Evolutionary conservation across 2,329 filamentous ascomycete genomes (phyloP).

Genomic region (Nothophoma quercina): DNA sequence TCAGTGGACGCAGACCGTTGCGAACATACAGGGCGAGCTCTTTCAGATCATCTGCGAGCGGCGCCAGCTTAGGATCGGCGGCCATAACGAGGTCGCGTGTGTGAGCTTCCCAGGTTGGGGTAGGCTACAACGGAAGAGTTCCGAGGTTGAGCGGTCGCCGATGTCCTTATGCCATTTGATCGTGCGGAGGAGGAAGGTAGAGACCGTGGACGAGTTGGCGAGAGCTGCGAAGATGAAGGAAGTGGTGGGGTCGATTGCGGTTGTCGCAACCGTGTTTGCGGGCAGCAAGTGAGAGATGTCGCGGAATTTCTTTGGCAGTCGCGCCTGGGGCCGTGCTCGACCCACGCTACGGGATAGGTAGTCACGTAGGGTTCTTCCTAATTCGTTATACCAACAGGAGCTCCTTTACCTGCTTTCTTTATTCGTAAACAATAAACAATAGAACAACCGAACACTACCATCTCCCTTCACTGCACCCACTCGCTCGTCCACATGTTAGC

Average conservation of each 20-base stretch:
- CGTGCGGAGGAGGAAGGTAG: slow-evolving; percentile 9
- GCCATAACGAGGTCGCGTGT: slow-evolving; percentile 37
- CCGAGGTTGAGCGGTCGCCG: slow-evolving; percentile 16
- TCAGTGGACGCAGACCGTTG: background rate
- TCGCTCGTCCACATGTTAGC: background rate
- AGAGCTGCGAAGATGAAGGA: slow-evolving; percentile 21
- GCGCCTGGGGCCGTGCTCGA: slow-evolving; percentile 13
- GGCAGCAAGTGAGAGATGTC: slow-evolving; percentile 11
- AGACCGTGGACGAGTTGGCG: slow-evolving; percentile 4
- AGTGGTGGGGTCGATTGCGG: slow-evolving; percentile 11
- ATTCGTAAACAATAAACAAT: too few species aligned
- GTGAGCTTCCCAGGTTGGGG: slow-evolving; percentile 21
- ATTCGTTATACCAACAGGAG: too few species aligned
- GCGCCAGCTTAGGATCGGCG: slow-evolving; percentile 42
- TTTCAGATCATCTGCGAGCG: slow-evolving; percentile 44
- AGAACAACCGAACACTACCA: too few species aligned
- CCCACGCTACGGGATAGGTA: too few species aligned
- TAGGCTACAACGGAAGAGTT: slow-evolving; percentile 34
- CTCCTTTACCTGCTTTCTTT: background rate
- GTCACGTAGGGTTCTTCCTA: too few species aligned
- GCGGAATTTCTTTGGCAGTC: slow-evolving; percentile 17
- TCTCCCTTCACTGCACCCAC: background rate
- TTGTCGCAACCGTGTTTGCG: slow-evolving; percentile 16
- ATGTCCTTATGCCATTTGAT: slow-evolving; percentile 34
- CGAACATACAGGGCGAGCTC: slow-evolving; percentile 41